Conservation (phyloP, 352 stramenopile species). For the Phytopythium delawarense region DNA sequence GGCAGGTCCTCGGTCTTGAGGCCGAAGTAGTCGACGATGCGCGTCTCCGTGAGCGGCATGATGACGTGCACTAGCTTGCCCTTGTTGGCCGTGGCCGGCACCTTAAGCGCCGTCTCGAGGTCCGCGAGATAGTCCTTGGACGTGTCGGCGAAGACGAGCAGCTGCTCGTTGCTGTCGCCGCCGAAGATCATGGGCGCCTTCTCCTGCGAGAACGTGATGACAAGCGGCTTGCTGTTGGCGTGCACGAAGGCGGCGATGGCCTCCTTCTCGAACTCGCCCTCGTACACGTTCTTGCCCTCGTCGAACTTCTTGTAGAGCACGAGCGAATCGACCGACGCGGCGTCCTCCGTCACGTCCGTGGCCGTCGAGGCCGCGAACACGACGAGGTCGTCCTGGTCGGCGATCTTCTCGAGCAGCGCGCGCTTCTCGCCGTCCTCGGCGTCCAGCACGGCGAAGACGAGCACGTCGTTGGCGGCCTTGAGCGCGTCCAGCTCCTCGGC, state of each 20-base stretch:
- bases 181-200: conserved; percentile 91
- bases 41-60: conserved; percentile 83
- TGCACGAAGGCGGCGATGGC: conserved; percentile 66
- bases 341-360: conserved; percentile 55
- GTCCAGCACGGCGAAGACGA: conserved; percentile 83
- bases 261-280: conserved; percentile 68
- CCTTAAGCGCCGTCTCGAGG: conserved; percentile 56
- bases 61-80: conserved; percentile 89
- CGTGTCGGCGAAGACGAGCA: conserved; percentile 84
- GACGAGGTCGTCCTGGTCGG: conserved; percentile 62
- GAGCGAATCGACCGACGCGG: conserved; percentile 47
- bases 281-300: conserved; percentile 75
- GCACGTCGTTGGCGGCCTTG: conserved; percentile 81
- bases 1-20: conserved; percentile 86
- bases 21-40: conserved; percentile 93
- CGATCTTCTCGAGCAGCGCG: conserved; percentile 70
- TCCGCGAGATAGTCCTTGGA: conserved; percentile 60
- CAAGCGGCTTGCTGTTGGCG: conserved; percentile 81
- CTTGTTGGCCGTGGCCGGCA: conserved; percentile 70
- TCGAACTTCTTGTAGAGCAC: conserved; percentile 89
- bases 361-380: conserved; percentile 77
- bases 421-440: conserved; percentile 69
- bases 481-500: conserved; percentile 70
- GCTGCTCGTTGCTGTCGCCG: conserved; percentile 81
- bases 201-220: conserved; percentile 88